Conservation (phyloP, 164 flowering plant genomes). For the Buxus sempervirens region DNA sequence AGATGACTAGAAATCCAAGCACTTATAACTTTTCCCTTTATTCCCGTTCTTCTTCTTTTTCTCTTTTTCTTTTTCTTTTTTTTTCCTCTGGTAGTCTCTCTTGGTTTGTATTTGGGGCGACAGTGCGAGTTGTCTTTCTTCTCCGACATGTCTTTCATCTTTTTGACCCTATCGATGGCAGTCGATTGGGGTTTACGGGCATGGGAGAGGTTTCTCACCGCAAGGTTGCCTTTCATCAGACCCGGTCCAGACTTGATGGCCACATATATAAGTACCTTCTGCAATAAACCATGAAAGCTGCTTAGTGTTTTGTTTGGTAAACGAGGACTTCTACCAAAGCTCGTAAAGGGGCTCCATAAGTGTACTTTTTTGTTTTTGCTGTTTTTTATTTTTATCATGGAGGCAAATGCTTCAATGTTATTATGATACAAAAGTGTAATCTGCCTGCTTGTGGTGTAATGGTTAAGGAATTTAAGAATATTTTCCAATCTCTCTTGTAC, state of each 20-base stretch:
- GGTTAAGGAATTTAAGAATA: too few species aligned
- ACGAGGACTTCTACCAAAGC: too few species aligned
- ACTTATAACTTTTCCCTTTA: too few species aligned
- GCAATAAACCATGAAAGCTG: too few species aligned
- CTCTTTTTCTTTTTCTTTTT: neutral
- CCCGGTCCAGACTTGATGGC: neutral
- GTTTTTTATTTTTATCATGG: neutral
- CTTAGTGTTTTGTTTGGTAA: too few species aligned
- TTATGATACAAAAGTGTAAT: neutral
- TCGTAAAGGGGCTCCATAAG: neutral
- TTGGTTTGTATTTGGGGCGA: neutral
- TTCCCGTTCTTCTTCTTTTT: neutral
- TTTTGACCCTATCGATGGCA: constrained; percentile 4
- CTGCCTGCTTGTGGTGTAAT: neutral
- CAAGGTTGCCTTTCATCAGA: neutral
- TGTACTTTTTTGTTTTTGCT: neutral
- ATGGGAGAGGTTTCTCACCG: constrained; percentile 6
- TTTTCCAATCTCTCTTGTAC: too few species aligned
- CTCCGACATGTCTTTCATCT: neutral
- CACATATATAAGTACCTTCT: too few species aligned
- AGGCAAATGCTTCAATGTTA: neutral
- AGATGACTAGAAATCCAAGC: constrained; percentile 37
- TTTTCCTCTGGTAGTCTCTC: neutral
- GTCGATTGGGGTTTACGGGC: constrained; percentile 9
- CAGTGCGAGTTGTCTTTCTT: neutral